Evolutionary conservation across 257 asterid species (phyloP), one percentile per base, ranked within the genome.

Genomic region (Nicotiana undulata): DNA sequence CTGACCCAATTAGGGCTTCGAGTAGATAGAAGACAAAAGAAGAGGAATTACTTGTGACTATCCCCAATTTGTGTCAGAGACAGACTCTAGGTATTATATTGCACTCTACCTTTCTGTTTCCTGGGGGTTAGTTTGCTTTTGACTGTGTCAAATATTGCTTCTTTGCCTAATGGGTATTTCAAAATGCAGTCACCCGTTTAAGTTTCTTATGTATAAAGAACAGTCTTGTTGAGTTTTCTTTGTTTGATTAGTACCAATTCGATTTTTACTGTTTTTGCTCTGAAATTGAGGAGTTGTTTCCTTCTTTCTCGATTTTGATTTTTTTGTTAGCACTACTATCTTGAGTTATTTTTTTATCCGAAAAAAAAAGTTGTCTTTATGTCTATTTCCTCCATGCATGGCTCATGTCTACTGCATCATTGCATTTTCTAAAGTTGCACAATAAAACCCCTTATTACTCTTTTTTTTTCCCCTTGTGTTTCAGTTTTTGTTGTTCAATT

Each of bases 361-460:
- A 34, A 0, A 34, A 68, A 66, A 20, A 28, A 40, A 44, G 7
- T 18, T 74, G 60, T 32, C 61, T 74, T 49, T 49, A 24, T 49
- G 44, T 74, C 13, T 49, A 24, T 56, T 74, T 56, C 26, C 78
- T 74, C 44, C 61, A 49, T 74, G 79, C 79, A 74, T 74, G 61
- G 5, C 79, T 49, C 17, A n/a, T 74, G 44, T 49, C 24, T 20
- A 70, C 77, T 44, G 59, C 58, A 70, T 72, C 12, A 18, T 2
- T 60, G 65, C 29, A 60, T 22, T 60, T 60, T 28, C 37, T 20
- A 0, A 68, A 5, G 56, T 37, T 40, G 22, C 56, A n/a, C 16
- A 22, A 22, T 70, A 12, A 29, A 70, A 70, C 24, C 16, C 34
- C 58, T 20, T 3, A 20, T 70, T 8, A 5, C 24, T 5, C 24